Conservation (phyloP, 306 rosid species). For the Quercus dentata region DNA sequence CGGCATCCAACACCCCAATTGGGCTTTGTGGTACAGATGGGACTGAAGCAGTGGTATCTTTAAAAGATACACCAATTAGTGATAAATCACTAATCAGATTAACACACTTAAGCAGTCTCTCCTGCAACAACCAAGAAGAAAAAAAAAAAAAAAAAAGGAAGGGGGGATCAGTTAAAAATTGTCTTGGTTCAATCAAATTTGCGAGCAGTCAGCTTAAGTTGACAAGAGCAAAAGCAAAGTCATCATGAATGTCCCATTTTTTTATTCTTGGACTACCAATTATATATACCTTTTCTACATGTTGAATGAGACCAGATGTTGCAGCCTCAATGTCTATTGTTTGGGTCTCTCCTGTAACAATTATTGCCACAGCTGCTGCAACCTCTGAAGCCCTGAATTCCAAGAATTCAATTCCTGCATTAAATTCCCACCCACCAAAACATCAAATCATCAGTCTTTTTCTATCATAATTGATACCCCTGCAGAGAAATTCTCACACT, state of each 20-base stretch:
- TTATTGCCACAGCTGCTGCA: constrained; percentile 87
- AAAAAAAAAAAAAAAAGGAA: too few relatives aligned
- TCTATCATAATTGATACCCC: constrained; percentile 9
- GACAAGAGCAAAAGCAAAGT: constrained; percentile 10
- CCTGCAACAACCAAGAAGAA: constrained; percentile 45
- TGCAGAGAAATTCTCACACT: constrained; percentile 11
- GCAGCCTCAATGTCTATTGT: constrained; percentile 51
- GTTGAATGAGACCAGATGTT: constrained; percentile 56
- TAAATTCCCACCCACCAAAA: constrained; percentile 47
- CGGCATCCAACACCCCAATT: constrained; percentile 71
- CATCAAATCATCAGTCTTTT: constrained; percentile 13
- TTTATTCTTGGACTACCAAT: constrained; percentile 32
- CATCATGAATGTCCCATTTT: constrained; percentile 16
- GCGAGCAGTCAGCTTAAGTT: constrained; percentile 23
- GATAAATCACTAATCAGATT: constrained; percentile 42
- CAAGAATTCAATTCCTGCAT: constrained; percentile 92
- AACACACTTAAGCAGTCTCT: constrained; percentile 63
- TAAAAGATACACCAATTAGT: constrained; percentile 20
- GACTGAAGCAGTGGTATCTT: constrained; percentile 34
- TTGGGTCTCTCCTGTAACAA: constrained; percentile 55
- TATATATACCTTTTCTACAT: constrained; percentile 58
- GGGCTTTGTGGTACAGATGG: constrained; percentile 73
- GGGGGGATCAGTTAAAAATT: background rate
- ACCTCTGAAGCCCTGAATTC: constrained; percentile 91
- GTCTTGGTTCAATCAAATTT: constrained; percentile 2